Base-by-base conservation (phyloP, 495 filamentous ascomycete species). In the Amorphotheca resinae region DNA sequence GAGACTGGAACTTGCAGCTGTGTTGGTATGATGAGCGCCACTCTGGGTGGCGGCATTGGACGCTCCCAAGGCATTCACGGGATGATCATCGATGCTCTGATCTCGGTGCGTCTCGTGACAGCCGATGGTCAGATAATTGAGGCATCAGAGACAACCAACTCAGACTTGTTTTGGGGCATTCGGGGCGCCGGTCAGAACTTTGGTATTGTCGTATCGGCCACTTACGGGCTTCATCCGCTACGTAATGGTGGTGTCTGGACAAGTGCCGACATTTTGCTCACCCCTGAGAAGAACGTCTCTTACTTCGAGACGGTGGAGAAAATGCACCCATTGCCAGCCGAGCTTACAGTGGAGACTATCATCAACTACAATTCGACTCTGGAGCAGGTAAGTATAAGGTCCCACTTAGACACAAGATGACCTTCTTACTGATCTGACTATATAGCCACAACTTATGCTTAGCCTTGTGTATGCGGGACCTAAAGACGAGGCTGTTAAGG, bases 31-130 rank as follows among this genome's bases (percentile, higher is more conserved):
- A 71, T 71, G 0, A 74, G 75, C 5, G 49, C 74, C 20, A 76
- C 70, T 0, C 57, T 78, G 1, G 74, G 74, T 3, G 73, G 72
- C 0, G 74, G 74, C 2, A 68, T 72, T 48, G 74, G 74, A 15
- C 67, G 61, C 56, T 58, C 75, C 9, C 62, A 57, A 38, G 67
- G 67, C 0, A 42, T 56, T 17, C 58, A 73, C 44, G 74, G 74
- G 4, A 58, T 75, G 9, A 64, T 63, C 0, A 67, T 74, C 44
- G 74, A 79, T 57, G 69, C 69, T 44, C 62, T 77, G 0, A 51
- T 74, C 8, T 59, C 60, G 2, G 64, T 61, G 6, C 48, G 59
- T 15, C 59, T 77, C 4, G 70, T 76, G 1, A 60, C 72, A 3
- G 71, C 70, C 3, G 61, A 73, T 36, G 71, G 70, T 1, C 33